Base-by-base conservation (phyloP, 495 filamentous ascomycete genomes). In the Aspergillus wentii region DNA sequence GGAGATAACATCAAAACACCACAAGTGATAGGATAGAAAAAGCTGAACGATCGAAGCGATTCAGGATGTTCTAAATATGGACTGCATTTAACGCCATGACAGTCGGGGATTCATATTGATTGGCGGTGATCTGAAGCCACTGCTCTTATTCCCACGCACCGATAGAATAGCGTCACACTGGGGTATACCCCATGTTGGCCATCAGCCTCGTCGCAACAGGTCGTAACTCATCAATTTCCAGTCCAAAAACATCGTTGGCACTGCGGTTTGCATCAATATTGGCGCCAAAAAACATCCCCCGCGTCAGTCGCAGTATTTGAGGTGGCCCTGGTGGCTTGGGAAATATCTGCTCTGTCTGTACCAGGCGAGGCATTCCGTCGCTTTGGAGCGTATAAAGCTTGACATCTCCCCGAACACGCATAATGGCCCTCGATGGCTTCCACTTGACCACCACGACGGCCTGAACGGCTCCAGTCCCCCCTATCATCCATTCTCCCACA, bases 21-120 rank as follows among this genome's bases (percentile, higher is more conserved):
- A n/a, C n/a, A n/a, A n/a, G n/a, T n/a, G n/a, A n/a, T n/a, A n/a
- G n/a, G n/a, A n/a, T n/a, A n/a, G n/a, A n/a, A n/a, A n/a, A n/a
- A n/a, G n/a, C n/a, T n/a, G n/a, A n/a, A n/a, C n/a, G n/a, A n/a
- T n/a, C n/a, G n/a, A n/a, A n/a, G n/a, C n/a, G n/a, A n/a, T n/a
- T n/a, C n/a, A n/a, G n/a, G n/a, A n/a, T 21, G 36, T 30, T 39
- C 36, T 39, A 39, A 39, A 39, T 30, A 31, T 39, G 36, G 36
- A 23, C 21, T 26, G 36, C 25, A 13, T 18, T 22, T 9, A n/a
- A 18, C 11, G 35, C 23, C 22, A 8, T 21, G 10, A 28, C 28
- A 15, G 26, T n/a, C 25, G 25, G 10, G 25, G 25, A 28, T 28
- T 28, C n/a, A n/a, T n/a, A n/a, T n/a, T n/a, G n/a, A n/a, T n/a